Evolutionary conservation across 2,329 filamentous ascomycete species (phyloP).

Genomic region (Penicillium thymicola): DNA sequence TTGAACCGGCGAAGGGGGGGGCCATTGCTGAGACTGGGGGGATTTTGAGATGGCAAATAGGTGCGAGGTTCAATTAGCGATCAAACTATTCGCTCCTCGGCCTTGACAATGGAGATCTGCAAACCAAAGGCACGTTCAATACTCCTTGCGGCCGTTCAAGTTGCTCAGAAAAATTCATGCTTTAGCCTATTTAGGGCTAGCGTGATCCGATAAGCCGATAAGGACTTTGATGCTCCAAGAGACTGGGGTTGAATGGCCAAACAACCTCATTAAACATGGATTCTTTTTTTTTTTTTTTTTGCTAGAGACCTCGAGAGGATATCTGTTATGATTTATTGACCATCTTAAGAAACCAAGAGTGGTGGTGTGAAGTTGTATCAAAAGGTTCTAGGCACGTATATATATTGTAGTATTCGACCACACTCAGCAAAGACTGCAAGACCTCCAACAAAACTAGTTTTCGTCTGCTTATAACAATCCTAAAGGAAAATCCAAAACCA

Average conservation of each 20-base stretch:
- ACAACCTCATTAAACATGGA: background rate
- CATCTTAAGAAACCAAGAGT: no score
- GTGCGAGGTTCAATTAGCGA: background rate
- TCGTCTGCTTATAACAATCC: background rate
- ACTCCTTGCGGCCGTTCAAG: slow-evolving; percentile 12
- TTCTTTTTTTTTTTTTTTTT: background rate
- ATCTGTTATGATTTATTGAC: background rate
- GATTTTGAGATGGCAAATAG: background rate
- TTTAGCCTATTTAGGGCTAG: slow-evolving; percentile 20
- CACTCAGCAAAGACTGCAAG: background rate
- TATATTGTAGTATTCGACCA: background rate
- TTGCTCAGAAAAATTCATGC: slow-evolving; percentile 14
- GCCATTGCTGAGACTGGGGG: slow-evolving; percentile 24
- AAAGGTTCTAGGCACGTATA: background rate
- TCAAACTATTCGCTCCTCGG: background rate
- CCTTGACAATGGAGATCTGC: slow-evolving; percentile 3
- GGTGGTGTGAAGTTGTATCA: background rate
- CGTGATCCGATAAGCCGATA: slow-evolving; percentile 22
- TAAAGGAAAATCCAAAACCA: background rate
- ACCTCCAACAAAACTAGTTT: no score
- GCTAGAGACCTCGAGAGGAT: background rate
- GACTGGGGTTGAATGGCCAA: background rate
- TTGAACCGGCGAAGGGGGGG: slow-evolving; percentile 23
- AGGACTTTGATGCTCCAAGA: slow-evolving; percentile 5
- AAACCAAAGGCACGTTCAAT: slow-evolving; percentile 6